Conservation (phyloP, 257 asterid genomes). For the Ehretia macrophylla region DNA sequence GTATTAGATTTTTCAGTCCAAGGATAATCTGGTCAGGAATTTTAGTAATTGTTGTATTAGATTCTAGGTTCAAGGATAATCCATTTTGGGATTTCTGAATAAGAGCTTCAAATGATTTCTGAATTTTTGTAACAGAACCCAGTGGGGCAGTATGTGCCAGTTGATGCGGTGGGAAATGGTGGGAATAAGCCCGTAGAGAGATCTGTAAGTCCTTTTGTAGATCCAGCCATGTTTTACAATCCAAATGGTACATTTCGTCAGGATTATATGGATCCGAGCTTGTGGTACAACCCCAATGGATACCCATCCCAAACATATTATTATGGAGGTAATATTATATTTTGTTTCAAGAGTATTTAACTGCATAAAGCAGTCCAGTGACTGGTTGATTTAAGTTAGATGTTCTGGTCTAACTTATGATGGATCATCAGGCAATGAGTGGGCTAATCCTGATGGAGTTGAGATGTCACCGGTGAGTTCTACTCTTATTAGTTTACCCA, state of each 20-base stretch:
- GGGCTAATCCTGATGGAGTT: conserved; percentile 32
- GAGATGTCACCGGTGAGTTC: conserved; percentile 31
- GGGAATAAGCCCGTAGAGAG: conserved; percentile 26
- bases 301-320: conserved; percentile 29
- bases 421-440: conserved; percentile 26
- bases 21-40: no score
- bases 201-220: conserved; percentile 26
- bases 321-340: conserved; percentile 25
- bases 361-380: not conserved
- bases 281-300: conserved; percentile 24
- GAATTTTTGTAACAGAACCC: conserved; percentile 13
- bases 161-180: conserved; percentile 20
- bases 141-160: conserved; percentile 23
- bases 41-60: not conserved
- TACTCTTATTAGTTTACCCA: not conserved
- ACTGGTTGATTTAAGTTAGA: not conserved
- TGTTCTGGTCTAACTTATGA: conserved; percentile 15
- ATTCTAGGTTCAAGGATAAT: not conserved
- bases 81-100: not conserved
- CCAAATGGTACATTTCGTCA: conserved; percentile 1
- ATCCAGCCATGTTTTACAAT: conserved; percentile 26
- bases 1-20: not conserved
- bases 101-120: not conserved
- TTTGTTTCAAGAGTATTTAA: no score
- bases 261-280: conserved; percentile 24